Base-by-base conservation (phyloP, 352 stramenopile genomes). In the Globisporangium nodosum region DNA sequence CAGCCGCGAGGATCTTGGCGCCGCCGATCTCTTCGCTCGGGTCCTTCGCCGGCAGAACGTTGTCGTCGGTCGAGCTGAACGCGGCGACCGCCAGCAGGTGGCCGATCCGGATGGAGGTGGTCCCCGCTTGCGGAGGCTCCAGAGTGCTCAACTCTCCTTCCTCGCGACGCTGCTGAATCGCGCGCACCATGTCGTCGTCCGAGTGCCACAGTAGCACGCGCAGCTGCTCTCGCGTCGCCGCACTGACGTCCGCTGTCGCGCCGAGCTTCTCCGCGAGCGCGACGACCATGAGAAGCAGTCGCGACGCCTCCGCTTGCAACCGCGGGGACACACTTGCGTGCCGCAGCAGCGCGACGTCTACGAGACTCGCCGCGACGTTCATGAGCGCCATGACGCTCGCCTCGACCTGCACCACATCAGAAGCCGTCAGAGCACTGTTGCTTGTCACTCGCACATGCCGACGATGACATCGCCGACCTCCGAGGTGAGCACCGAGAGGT, bases 131-230 rank as follows among this genome's bases (percentile, higher is more conserved):
- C 37, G 11, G 37, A 5, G 37, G 37, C 37, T 42, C 33, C 5
- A 12, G 21, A 24, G 21, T 9, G 33, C 33, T 39, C 33, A 9
- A 39, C 33, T 27, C 45, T 9, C 20, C 20, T 5, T 31, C 42
- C 4, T 59, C 47, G 7, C 49, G 47, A 1, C 74, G 74, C 49
- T 84, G 66, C 8, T 35, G 40, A 15, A 84, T 64, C 5, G 74
- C 74, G 18, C 74, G 69, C 15, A 76, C 46, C 70, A 84, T 72
- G 12, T 84, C 74, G 45, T 47, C 43, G 12, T 65, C 39, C 45
- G 69, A 63, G 33, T 78, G 68, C 74, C 74, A 81, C 12, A 84
- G 53, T 18, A 84, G 61, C 13, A 63, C 56, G 8, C 61, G 58
- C 11, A 76, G 31, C 31, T 54, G 48, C 49, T 66, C 54, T n/a